Base-by-base conservation (phyloP, 2,329 filamentous ascomycete genomes). In the Nemania sp. region DNA sequence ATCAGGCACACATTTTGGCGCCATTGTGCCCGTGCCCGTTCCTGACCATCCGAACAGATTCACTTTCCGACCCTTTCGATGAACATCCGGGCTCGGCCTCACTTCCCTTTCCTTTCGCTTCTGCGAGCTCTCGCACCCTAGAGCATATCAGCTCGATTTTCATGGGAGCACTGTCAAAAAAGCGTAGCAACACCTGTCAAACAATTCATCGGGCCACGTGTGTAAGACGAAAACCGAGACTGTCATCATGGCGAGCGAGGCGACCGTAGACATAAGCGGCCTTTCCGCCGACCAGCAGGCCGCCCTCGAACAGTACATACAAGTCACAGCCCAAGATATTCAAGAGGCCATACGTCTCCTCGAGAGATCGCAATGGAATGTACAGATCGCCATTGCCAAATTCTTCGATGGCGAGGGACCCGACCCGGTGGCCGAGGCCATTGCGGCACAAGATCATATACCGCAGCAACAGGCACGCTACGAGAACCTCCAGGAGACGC, bases 341-440 rank as follows among this genome's bases (percentile, higher is more conserved):
- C 80, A 84, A 37, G 85, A 90, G 53, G 91, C 94, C 2, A 78
- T 96, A 43, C 84, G 90, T 1, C 72, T 99, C 4, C 78, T 99
- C 2, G 83, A 87, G 62, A 80, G 91, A 58, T 96, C 91, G 52
- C 88, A 97, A 78, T 99, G 94, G 94, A 99, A 97, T 68, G 89
- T 96, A 0, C 89, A 97, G 87, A 96, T 97, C 65, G 93, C 94
- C 53, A 93, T 99, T 60, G 85, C 94, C 61, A 95, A 95, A 69
- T 97, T 97, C 82, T 99, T 97, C 70, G 94, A 99, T 67, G 94
- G 94, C 63, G 94, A 97, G 74, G 88, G 88, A 3, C 83, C 91
- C 43, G 90, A 96, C 69, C 88, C 84, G 11, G 77, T 93, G 15
- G 88, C 89, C 53, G 90, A 94, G 74, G 89, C 89, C 53, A 80